phyloP scores from a whole-genome alignment of 2,329 filamentous ascomycete genomes.

The Stagonosporopsis vannaccii region DNA sequence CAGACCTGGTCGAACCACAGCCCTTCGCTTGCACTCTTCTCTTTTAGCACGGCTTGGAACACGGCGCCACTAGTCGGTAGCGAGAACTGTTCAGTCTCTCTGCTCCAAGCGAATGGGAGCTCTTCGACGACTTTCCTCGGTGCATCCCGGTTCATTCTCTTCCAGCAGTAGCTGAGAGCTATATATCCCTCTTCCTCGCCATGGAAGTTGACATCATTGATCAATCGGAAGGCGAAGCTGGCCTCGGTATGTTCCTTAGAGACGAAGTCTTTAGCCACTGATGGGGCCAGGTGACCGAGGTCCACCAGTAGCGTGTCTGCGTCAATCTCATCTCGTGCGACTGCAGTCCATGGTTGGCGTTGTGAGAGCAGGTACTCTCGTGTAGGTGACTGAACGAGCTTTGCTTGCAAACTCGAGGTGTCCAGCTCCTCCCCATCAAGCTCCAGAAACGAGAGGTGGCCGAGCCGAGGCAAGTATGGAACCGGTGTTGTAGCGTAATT shows the following conservation, averaged over 20 bases:
- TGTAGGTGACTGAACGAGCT: constrained; percentile 29
- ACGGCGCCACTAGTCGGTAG: constrained; percentile 49
- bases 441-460: constrained; percentile 40
- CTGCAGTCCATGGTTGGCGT: constrained; percentile 4
- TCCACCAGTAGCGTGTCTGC: constrained; percentile 35
- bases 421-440: constrained; percentile 43
- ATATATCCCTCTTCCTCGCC: constrained; percentile 51
- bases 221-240: constrained; percentile 49
- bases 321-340: constrained; percentile 22
- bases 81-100: constrained; percentile 47
- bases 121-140: constrained; percentile 35
- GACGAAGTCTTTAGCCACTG: constrained; percentile 42
- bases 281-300: constrained; percentile 37
- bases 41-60: constrained; percentile 52
- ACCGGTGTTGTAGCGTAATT: constrained; percentile 18
- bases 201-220: constrained; percentile 43
- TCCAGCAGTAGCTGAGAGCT: constrained; percentile 55
- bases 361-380: constrained; percentile 28
- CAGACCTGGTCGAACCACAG: constrained; percentile 57
- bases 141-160: constrained; percentile 36
- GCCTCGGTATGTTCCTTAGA: constrained; percentile 29
- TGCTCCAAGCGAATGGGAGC: constrained; percentile 46
- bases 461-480: constrained; percentile 28
- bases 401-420: constrained; percentile 35
- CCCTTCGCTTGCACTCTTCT: constrained; percentile 49